Percentiles rank a stretch among this genome's conserved stretches.
These are phyloP conservation scores for Botryotinia convoluta DNA, from an alignment of 2,329 filamentous ascomycete species.

Conservation along the genomic window DNA sequence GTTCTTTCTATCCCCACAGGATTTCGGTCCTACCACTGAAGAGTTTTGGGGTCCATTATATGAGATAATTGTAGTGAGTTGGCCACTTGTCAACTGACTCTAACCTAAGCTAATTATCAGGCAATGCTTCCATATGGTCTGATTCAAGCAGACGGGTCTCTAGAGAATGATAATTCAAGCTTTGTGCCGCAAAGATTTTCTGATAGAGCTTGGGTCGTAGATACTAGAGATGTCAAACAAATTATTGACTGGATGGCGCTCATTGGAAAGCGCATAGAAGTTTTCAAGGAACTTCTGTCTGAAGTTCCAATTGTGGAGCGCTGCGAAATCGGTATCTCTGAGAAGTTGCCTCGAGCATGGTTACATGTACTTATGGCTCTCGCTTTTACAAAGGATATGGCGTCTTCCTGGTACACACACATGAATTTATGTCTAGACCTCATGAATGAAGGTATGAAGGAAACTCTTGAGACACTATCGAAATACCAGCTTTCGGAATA, in stretches of 20 bases:
- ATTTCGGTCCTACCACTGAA: conserved; percentile 40
- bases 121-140: conserved; percentile 2
- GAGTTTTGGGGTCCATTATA: conserved; percentile 48
- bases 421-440: background rate
- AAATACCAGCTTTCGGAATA: conserved; percentile 20
- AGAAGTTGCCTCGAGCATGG: conserved; percentile 29
- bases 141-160: background rate
- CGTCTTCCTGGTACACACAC: conserved; percentile 17
- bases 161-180: background rate
- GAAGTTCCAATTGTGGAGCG: conserved; percentile 10
- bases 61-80: conserved; percentile 36
- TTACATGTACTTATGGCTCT: conserved; percentile 29
- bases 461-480: background rate
- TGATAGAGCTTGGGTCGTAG: background rate
- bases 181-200: background rate
- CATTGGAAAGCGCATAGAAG: background rate
- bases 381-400: conserved; percentile 24
- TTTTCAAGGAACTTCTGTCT: background rate
- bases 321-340: conserved; percentile 24
- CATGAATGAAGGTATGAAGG: background rate
- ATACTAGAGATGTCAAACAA: background rate
- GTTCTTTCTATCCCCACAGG: conserved; percentile 44
- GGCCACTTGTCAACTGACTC: background rate
- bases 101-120: background rate
- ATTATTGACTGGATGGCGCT: background rate